Conservation (phyloP, 768 basidiomycete genomes). For the Mrakia gelida region DNA sequence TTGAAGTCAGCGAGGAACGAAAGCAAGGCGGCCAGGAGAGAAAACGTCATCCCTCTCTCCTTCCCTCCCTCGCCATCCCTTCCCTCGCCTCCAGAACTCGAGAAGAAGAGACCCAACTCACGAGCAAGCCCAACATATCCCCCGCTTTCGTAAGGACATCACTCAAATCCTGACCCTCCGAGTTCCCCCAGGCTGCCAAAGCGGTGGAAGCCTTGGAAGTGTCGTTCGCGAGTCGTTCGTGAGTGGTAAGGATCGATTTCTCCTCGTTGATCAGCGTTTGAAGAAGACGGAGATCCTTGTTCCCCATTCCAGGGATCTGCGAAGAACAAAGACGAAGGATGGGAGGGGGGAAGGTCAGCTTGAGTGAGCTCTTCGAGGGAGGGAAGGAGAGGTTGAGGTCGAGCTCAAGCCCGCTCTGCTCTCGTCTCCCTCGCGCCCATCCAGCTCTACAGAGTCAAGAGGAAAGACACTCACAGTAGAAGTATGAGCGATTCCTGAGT, state of each 20-base stretch:
- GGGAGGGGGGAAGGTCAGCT: background rate
- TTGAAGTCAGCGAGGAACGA: slow-evolving; percentile 60
- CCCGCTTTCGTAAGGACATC: slow-evolving; percentile 63
- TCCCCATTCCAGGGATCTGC: slow-evolving; percentile 59
- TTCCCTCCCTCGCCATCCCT: background rate
- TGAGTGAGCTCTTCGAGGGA: background rate
- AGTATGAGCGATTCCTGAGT: slow-evolving; percentile 14
- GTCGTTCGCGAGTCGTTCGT: background rate
- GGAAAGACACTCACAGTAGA: slow-evolving; percentile 2
- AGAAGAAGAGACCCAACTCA: background rate
- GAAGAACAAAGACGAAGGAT: background rate
- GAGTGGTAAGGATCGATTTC: slow-evolving; percentile 62
- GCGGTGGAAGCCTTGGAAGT: background rate
- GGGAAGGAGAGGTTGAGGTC: background rate
- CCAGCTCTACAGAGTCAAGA: background rate
- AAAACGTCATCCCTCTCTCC: background rate
- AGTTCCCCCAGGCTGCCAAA: slow-evolving; percentile 47
- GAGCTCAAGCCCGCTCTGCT: background rate
- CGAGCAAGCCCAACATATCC: slow-evolving; percentile 56
- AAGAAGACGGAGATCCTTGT: slow-evolving; percentile 71
- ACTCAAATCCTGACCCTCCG: slow-evolving; percentile 55
- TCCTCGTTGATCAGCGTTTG: slow-evolving; percentile 88
- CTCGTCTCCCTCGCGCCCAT: background rate
- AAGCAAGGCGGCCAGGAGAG: background rate
- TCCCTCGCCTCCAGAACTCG: background rate